A percentile compares a stretch with the other conserved stretches of the same genome.
Evolutionary conservation across 2,329 filamentous ascomycete species (phyloP).

Genomic region (Colletotrichum sp.): DNA sequence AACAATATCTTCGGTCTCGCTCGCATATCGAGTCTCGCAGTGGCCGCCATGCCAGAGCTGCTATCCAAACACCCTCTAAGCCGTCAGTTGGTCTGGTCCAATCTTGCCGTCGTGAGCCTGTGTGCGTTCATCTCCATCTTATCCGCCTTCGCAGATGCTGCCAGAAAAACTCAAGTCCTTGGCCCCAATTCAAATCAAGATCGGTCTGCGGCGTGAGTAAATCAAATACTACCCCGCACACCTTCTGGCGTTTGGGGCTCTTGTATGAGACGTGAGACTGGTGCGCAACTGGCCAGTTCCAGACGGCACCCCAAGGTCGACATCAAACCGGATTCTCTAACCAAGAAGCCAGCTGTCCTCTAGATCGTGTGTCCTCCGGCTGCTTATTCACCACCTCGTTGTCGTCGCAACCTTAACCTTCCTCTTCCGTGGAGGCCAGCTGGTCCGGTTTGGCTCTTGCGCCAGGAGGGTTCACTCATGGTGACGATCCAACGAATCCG

Average conservation of each 20-base stretch:
- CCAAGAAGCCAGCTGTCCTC: background rate
- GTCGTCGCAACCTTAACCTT: conserved; percentile 3
- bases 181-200: background rate
- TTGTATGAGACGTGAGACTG: conserved; percentile 20
- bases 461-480: conserved; percentile 4
- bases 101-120: background rate
- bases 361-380: background rate
- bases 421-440: background rate
- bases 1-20: background rate
- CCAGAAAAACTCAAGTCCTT: background rate
- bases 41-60: background rate
- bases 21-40: background rate
- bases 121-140: conserved; percentile 10
- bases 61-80: background rate
- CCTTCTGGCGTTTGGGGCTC: conserved; percentile 12
- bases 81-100: background rate
- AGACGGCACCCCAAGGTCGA: background rate
- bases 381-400: background rate
- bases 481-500: conserved; percentile 7
- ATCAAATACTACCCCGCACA: conserved; percentile 17
- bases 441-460: background rate
- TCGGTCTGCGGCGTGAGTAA: background rate
- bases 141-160: background rate
- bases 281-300: conserved; percentile 4
- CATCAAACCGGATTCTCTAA: background rate